phyloP scores from a whole-genome alignment of 805 yeast genomes.

The Kuraishia capsulata region DNA sequence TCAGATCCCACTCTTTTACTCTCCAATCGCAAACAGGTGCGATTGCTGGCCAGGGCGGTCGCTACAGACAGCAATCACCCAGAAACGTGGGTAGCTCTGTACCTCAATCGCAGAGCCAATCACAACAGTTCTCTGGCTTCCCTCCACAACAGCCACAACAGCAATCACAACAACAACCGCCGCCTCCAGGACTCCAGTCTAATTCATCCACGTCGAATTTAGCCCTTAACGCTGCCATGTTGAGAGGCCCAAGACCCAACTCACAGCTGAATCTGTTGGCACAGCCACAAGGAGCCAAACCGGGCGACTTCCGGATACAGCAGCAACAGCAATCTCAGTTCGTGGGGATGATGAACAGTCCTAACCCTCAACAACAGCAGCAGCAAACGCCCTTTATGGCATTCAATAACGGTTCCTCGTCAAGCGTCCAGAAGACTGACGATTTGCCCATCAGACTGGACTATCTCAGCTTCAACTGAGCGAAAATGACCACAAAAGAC shows the following conservation, averaged over 20 bases:
- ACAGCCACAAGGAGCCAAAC: neutral
- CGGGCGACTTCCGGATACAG: neutral
- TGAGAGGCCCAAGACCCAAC: slow-evolving; percentile 4
- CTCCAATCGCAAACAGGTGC: slow-evolving; percentile 9
- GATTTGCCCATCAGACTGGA: neutral
- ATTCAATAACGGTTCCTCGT: neutral
- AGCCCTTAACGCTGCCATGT: slow-evolving; percentile 5
- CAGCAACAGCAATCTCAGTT: neutral
- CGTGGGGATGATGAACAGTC: neutral
- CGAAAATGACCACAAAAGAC: neutral
- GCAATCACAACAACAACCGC: neutral
- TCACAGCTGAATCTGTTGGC: slow-evolving; percentile 1
- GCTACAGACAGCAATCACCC: slow-evolving; percentile 27
- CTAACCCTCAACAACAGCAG: slow-evolving; percentile 6
- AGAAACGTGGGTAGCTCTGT: slow-evolving; percentile 1
- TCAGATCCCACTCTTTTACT: slow-evolving; percentile 25
- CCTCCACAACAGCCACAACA: neutral
- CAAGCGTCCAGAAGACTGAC: neutral
- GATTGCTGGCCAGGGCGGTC: slow-evolving; percentile 8
- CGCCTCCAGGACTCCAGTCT: slow-evolving; percentile 2
- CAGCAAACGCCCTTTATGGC: neutral
- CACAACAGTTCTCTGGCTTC: neutral
- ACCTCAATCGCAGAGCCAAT: neutral
- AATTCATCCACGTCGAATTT: slow-evolving; percentile 4
- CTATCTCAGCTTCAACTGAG: neutral